Base-by-base conservation (phyloP, 371 early-diverging fungal species). In the Saksenaea oblongispora region DNA sequence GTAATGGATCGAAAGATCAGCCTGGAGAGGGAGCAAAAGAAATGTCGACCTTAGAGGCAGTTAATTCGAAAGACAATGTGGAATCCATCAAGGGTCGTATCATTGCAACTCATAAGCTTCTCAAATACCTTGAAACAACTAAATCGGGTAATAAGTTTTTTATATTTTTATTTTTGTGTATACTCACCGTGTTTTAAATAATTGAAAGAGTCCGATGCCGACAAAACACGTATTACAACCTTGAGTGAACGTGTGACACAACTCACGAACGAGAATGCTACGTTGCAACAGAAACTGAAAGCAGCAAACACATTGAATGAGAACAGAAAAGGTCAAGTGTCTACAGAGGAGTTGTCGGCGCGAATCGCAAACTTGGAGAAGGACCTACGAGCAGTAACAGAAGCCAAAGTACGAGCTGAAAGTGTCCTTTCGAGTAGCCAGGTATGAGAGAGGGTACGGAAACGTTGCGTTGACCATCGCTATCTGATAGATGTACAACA, bases 61-160 rank as follows among this genome's bases (percentile, higher is more conserved):
- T 59, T 14, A 41, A 59, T 26, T 59, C 60, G 7, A 51, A 42
- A 15, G 60, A 59, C 35, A 35, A 26, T 15, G 47, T 59, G 10
- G 34, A 59, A 51, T 42, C 47, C 15, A 28, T 59, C 31, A 59
- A 59, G 31, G 60, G 60, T 13, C 60, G 60, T 15, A 59, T 59
- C 17, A 59, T 59, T 47, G 60, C 60, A 15, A 59, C 60, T 7
- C 27, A 42, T 35, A 41, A 47, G 3, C 35, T 59, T 13, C 53
- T 59, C 28, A 41, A 47, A 9, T 18, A 27, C 15, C 28, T 59
- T n/a, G 34, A 44, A 44, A 51, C 47, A 24, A 44, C 60, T 34
- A 51, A 59, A 47, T 13, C 42, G 27, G 60, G 60, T 44, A 59
- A 14, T 55, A 9, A 26, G 1, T 8, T 11, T 11, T 2, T 26